These are phyloP conservation scores for Sphagnum magellanicum DNA, from an alignment of 228 moss, liverwort and hornwort species.

Conservation along the genomic window DNA sequence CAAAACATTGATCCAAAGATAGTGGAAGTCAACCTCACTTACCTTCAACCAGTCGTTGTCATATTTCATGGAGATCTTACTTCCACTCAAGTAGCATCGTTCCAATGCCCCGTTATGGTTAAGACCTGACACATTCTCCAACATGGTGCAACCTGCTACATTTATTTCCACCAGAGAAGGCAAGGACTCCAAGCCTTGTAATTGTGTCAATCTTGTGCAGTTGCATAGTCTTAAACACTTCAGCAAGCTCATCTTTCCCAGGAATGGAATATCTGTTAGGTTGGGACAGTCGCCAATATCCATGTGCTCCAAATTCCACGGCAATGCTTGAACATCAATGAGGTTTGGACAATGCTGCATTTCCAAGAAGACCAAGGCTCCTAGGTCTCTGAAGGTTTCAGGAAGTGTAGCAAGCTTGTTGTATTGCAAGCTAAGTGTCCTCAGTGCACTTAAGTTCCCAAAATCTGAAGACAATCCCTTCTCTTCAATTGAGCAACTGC, in stretches of 20 bases:
- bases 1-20: too few species aligned
- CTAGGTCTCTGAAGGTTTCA: constrained; percentile 2
- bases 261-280: constrained; percentile 1
- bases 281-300: background rate
- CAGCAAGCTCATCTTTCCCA: background rate
- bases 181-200: constrained; percentile 6
- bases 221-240: background rate
- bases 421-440: background rate
- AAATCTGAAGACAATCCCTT: background rate
- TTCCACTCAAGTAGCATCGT: constrained; percentile 2
- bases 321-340: background rate
- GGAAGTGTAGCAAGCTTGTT: background rate
- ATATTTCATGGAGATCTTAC: constrained; percentile 1
- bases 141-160: constrained; percentile 5
- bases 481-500: background rate
- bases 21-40: too few species aligned
- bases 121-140: background rate
- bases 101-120: background rate
- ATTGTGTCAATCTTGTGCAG: constrained; percentile 1
- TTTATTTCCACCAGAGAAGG: constrained; percentile 7
- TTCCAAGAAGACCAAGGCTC: background rate
- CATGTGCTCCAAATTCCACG: background rate
- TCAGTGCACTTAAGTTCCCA: background rate
- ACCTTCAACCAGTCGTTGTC: constrained; percentile 9
- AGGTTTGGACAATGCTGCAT: constrained; percentile 1